These are phyloP conservation scores for Pseudogymnoascus sp. DNA, from an alignment of 2,329 filamentous ascomycete genomes.

Conservation along the genomic window DNA sequence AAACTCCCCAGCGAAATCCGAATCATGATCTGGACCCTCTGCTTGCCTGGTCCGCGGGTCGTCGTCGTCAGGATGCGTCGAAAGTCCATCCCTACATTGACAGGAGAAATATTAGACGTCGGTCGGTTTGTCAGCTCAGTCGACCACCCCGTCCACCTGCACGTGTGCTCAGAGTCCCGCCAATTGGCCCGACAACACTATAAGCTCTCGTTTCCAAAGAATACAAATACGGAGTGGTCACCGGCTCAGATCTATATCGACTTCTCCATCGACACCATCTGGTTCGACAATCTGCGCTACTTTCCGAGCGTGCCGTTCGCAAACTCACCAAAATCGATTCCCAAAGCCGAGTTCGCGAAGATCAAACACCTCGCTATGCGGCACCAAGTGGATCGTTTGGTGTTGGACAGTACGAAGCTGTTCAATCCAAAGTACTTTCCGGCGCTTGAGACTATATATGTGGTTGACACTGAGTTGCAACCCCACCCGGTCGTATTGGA, in stretches of 20 bases:
- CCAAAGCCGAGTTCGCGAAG: background rate
- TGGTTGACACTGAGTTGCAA: background rate
- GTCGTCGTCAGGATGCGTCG: slow-evolving; percentile 20
- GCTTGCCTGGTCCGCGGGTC: slow-evolving; percentile 37
- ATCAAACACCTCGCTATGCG: background rate
- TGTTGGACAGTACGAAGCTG: background rate
- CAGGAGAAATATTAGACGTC: background rate
- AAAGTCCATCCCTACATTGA: background rate
- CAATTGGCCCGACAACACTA: background rate
- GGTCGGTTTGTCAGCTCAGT: background rate
- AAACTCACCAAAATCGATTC: background rate
- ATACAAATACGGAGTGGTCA: background rate
- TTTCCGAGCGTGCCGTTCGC: background rate
- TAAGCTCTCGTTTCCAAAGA: background rate
- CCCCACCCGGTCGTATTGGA: background rate
- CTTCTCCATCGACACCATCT: background rate
- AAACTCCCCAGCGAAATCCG: slow-evolving; percentile 18
- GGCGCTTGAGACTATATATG: background rate
- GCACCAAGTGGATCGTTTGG: background rate
- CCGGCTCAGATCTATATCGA: background rate
- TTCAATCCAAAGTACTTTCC: background rate
- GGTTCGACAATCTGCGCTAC: background rate
- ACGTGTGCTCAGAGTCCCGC: background rate
- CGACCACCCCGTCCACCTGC: background rate
- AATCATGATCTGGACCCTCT: slow-evolving; percentile 35